Base-by-base conservation (phyloP, 2,329 filamentous ascomycete species). In the Aureobasidium uvarum region DNA sequence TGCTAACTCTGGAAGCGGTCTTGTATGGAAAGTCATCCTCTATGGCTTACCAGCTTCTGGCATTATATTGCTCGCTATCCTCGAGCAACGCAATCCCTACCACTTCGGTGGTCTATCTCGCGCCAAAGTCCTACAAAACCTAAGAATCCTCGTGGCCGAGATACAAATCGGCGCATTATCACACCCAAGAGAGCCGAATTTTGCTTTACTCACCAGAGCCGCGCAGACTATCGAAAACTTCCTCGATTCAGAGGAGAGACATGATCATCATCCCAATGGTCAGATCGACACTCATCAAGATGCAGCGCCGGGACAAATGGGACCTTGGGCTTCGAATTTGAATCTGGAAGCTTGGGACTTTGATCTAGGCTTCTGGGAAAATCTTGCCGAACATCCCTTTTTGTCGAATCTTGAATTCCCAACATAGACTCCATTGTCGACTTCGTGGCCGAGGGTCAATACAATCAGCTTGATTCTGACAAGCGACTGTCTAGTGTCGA, bases 41-140 rank as follows among this genome's bases (percentile, higher is more conserved):
- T 77, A 75, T 59, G 75, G 75, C 10, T 67, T 77, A 1, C 70
- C 75, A n/a, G 75, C 75, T 4, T 74, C 74, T 10, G 75, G 75
- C 0, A 72, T 76, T 20, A 69, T 76, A 13, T 71, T 70, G 23
- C 68, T 76, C 25, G 70, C 72, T 1, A 59, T 75, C 5, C 66
- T 76, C 3, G 72, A 72, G 16, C 67, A 54, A 43, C 48, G 39
- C 46, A 31, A 41, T 20, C 28, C 48, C 28, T 41, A 31, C 41
- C 52, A 50, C 39, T 50, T 41, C 25, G 50, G 51, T 36, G 54
- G 54, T 52, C 39, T 63, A n/a, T 36, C 45, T 52, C 45, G 62
- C 70, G 18, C 46, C 18, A 71, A 71, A 25, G 68, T 71, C n/a
- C 67, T 76, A 1, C 74, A 74, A 55, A 69, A 74, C 36, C 67